Base-by-base conservation (phyloP, 2,329 filamentous ascomycete species). In the Lithohypha guttulata region DNA sequence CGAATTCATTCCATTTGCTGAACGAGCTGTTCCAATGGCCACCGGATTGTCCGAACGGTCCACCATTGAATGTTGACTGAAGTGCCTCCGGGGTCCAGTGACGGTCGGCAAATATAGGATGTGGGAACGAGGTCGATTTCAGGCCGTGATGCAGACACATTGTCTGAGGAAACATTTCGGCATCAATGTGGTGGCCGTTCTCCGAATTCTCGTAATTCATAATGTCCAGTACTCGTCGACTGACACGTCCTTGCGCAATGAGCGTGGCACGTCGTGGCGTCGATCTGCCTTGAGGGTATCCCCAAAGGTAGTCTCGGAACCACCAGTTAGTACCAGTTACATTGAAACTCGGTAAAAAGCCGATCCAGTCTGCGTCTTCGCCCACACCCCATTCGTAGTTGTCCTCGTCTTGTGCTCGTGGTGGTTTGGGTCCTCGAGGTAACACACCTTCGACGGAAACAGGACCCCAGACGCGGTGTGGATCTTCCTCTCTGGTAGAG, bases 341-440 rank as follows among this genome's bases (percentile, higher is more conserved):
- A 53, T 87, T 78, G 62, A 87, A 86, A 45, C 87, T 81, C n/a
- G 83, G 83, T 21, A 80, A 76, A 48, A 87, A 75, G 6, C 76
- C 79, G 54, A 84, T 78, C 42, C 81, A 69, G 54, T 85, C 81
- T 5, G 81, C 79, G 46, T 83, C 77, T 57, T 85, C 81, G 31
- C 77, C 81, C 2, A 84, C 76, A 42, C 81, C 81, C 81, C 81
- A 86, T 54, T 75, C 61, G 56, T 82, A 84, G 43, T 80, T 64
- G 51, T 85, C 81, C n/a, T 71, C 59, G 10, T 75, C 66, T 27
- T 71, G 47, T 21, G 41, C 57, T 2, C 69, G 69, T 0, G 79
- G 77, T 6, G 79, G 79, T 32, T 68, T 68, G 5, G 76, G 79
- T 9, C 79, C 80, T 18, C 76, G 63, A 0, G 79, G 79, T 27